Evolutionary conservation across 306 rosid species (phyloP).

Genomic region (apple (Malus domestica)): DNA sequence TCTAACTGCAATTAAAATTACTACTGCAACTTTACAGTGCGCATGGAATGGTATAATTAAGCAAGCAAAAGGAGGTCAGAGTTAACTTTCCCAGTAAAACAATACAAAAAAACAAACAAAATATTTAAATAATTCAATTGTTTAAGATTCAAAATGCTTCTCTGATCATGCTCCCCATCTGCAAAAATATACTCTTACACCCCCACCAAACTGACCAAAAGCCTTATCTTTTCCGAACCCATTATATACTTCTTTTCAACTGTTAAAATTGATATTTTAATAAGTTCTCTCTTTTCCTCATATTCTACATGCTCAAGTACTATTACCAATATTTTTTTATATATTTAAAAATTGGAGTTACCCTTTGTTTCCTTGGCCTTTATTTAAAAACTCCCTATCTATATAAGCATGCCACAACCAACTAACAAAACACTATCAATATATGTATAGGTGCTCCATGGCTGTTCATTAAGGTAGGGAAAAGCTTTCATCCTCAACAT

Average conservation of each 20-base stretch:
- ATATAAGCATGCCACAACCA: constrained; percentile 33
- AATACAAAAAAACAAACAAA: constrained; percentile 14
- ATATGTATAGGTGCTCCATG: constrained; percentile 20
- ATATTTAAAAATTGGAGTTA: constrained; percentile 29
- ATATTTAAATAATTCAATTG: constrained; percentile 7
- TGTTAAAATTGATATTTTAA: constrained; percentile 28
- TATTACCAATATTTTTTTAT: constrained; percentile 43
- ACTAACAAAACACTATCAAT: constrained; percentile 28
- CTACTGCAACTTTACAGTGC: constrained; percentile 73
- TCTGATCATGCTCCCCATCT: constrained; percentile 64
- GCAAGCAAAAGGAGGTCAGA: constrained; percentile 58
- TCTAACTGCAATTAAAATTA: neutral
- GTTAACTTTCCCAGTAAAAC: constrained; percentile 43
- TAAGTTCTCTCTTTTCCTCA: constrained; percentile 12
- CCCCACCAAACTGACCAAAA: constrained; percentile 65
- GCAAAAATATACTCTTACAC: constrained; percentile 48
- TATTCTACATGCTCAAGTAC: constrained; percentile 28
- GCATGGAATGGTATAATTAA: constrained; percentile 57
- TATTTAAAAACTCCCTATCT: neutral
- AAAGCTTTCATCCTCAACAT: constrained; percentile 9
- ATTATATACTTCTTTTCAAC: constrained; percentile 35
- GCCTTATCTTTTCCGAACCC: constrained; percentile 50
- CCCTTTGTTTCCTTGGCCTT: constrained; percentile 20
- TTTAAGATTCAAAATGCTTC: constrained; percentile 33
- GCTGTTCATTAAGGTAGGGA: constrained; percentile 45